Evolutionary conservation across 2,329 filamentous ascomycete species (phyloP), one percentile per base, ranked within the genome.

Genomic region (Dendryphion nanum): DNA sequence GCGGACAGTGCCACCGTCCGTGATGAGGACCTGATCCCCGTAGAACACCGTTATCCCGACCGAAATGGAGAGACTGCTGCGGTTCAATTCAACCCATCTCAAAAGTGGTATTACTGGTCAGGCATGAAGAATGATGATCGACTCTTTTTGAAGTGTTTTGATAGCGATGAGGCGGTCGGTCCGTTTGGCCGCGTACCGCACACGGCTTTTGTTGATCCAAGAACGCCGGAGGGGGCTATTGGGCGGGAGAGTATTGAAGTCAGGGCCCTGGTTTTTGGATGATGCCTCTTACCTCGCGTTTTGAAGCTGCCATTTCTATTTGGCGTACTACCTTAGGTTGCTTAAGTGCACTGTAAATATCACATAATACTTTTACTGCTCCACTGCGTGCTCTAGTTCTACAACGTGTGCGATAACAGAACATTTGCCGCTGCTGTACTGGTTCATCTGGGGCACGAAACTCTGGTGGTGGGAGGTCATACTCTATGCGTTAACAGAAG

Each of bases 241-340:
- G 78, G 78, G 0, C 76, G 89, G 48, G 86, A 95, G 72, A 95
- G 89, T 61, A 95, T 96, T 60, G 90, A 96, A 66, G 86, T 95
- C 13, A 77, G 90, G 52, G 82, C 86, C 23, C 72, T 95, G 63
- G 85, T 95, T 0, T 95, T 95, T 74, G 86, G 85, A 8, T 63
- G 41, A 38, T n/a, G n/a, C n/a, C n/a, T n/a, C n/a, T n/a, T n/a
- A n/a, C n/a, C n/a, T n/a, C n/a, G n/a, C n/a, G n/a, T n/a, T n/a
- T n/a, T n/a, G n/a, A n/a, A n/a, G n/a, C n/a, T n/a, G n/a, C n/a
- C n/a, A n/a, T n/a, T n/a, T n/a, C n/a, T n/a, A n/a, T n/a, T n/a
- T n/a, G n/a, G n/a, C n/a, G n/a, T n/a, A n/a, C n/a, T n/a, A n/a
- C n/a, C n/a, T n/a, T n/a, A n/a, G n/a, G n/a, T n/a, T n/a, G n/a